Conservation (phyloP, 2,329 filamentous ascomycete species). For the Aschersonia sp. region DNA sequence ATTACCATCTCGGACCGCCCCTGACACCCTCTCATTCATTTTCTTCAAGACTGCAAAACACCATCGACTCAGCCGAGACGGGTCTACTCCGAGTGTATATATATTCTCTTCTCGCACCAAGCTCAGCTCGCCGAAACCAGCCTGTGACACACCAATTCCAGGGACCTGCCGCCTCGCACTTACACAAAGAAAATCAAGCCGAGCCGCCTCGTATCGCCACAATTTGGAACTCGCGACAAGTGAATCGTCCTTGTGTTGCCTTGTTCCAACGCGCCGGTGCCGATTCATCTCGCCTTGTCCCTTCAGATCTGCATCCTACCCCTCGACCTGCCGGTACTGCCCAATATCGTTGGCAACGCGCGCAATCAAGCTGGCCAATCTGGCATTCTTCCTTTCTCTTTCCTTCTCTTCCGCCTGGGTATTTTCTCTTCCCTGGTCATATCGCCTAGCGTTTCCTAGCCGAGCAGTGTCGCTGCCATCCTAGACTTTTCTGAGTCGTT, state of each 20-base stretch:
- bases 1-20: neutral
- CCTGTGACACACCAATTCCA: neutral
- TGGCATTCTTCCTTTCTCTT: constrained; percentile 11
- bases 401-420: constrained; percentile 6
- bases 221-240: constrained; percentile 11
- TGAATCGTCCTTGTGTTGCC: constrained; percentile 16
- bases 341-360: constrained; percentile 21
- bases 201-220: constrained; percentile 2
- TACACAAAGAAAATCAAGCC: neutral
- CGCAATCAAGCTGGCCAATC: constrained; percentile 15
- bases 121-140: neutral
- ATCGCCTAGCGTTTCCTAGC: constrained; percentile 5
- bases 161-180: constrained; percentile 1
- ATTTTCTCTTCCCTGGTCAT: neutral
- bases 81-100: neutral
- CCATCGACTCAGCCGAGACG: neutral
- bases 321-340: constrained; percentile 15
- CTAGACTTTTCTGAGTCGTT: neutral
- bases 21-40: too few species aligned
- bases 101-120: neutral
- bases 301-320: constrained; percentile 11
- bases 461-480: neutral
- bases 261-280: constrained; percentile 17
- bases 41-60: neutral
- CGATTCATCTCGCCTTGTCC: constrained; percentile 17